These are phyloP conservation scores for Symbiodinium pilosum DNA, from an alignment of 73 alveolate species.

Conservation along the genomic window DNA sequence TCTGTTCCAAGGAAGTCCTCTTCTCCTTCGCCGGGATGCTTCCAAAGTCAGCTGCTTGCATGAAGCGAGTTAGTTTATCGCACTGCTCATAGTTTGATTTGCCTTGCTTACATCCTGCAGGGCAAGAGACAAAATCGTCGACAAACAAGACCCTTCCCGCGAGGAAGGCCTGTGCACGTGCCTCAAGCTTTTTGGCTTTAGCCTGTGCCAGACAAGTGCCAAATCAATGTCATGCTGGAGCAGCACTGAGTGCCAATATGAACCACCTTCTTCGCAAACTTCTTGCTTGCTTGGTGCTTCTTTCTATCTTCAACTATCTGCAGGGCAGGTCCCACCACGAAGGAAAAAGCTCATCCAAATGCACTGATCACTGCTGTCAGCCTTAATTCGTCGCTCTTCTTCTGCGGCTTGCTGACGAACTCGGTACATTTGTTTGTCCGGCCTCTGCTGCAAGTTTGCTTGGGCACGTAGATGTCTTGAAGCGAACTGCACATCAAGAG, in stretches of 20 bases:
- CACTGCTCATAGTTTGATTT: too few relatives aligned
- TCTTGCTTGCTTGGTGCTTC: conserved; percentile 83
- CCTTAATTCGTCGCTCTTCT: conserved; percentile 92
- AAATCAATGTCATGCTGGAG: too few relatives aligned
- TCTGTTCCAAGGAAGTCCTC: conserved; percentile 60
- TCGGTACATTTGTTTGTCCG: conserved; percentile 91
- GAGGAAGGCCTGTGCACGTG: conserved; percentile 40
- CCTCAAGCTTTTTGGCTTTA: conserved; percentile 68
- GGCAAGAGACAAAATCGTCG: neutral
- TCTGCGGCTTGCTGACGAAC: conserved; percentile 90
- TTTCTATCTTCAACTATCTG: conserved; percentile 86
- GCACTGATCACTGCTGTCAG: neutral
- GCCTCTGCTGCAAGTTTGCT: neutral
- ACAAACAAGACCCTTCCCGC: neutral
- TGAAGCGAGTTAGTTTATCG: too few relatives aligned
- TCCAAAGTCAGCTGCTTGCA: neutral
- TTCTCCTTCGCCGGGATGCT: conserved; percentile 23
- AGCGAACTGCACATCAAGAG: neutral
- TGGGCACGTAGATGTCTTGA: neutral
- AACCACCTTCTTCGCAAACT: conserved; percentile 78
- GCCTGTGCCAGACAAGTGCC: neutral
- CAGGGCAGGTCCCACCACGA: neutral
- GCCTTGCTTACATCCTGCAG: too few relatives aligned
- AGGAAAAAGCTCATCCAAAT: neutral
- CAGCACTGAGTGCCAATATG: too few relatives aligned